Percentiles rank a stretch among this genome's conserved stretches.
These are phyloP conservation scores for Calonectria pauciramosa DNA, from an alignment of 2,329 filamentous ascomycete genomes.

Conservation along the genomic window DNA sequence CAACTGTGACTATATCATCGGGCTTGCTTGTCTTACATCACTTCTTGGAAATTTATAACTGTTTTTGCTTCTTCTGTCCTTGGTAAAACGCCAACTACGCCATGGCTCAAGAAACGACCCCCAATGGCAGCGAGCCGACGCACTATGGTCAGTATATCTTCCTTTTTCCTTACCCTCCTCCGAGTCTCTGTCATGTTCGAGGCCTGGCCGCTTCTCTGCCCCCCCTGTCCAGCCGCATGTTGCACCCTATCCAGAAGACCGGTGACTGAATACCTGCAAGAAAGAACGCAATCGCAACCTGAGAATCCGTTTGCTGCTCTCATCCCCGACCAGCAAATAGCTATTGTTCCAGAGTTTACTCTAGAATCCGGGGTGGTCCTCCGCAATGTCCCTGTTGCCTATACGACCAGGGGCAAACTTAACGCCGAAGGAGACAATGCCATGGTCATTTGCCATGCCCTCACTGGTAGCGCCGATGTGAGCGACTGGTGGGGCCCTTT, in stretches of 20 bases:
- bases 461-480: conserved; percentile 89
- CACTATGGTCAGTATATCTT: conserved; percentile 50
- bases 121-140: conserved; percentile 35
- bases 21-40: conserved; percentile 15
- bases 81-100: conserved; percentile 33
- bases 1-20: conserved; percentile 28
- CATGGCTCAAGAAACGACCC: conserved; percentile 42
- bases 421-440: conserved; percentile 73
- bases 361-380: conserved; percentile 93
- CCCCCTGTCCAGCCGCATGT: conserved; percentile 20
- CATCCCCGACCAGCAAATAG: conserved; percentile 90
- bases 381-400: conserved; percentile 79
- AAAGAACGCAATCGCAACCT: conserved; percentile 77
- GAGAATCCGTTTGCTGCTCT: conserved; percentile 92
- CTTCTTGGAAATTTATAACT: conserved; percentile 16
- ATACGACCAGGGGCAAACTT: conserved; percentile 75
- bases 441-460: conserved; percentile 85
- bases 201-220: background rate
- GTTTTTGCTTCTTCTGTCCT: conserved; percentile 1
- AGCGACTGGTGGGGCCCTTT: conserved; percentile 91
- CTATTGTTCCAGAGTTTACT: conserved; percentile 88
- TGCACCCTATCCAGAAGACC: conserved; percentile 50
- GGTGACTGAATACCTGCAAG: conserved; percentile 75
- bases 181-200: background rate
- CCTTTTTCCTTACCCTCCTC: background rate